Evolutionary conservation across 345 rosid genomes (phyloP), one percentile per base, ranked within the genome.

Genomic region (Gossypium rotundifolium): DNA sequence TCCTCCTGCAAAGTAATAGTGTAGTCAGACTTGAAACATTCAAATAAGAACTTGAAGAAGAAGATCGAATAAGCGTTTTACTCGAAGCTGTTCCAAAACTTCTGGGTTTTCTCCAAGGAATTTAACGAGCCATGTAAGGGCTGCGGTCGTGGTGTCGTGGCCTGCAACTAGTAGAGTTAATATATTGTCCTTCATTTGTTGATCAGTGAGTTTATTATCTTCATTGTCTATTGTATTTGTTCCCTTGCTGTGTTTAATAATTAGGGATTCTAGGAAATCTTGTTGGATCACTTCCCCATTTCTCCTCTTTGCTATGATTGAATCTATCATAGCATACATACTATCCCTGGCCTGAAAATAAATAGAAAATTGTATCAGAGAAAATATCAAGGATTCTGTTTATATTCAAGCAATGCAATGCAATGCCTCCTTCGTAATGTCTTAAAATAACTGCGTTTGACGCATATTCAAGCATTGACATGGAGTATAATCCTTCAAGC

Each of bases 61-160:
- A 7, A 4, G 3, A 10, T 67, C 61, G 13, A 70, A 45, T 40
- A 16, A 18, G 9, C 29, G 11, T 68, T 59, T 59, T 83, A 86
- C 91, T 61, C 91, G 75, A 73, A 88, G 91, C 75, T 80, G 67
- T 52, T 88, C 81, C 68, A 86, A 46, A 68, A 86, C 86, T 13
- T 40, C 45, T 11, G 89, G 87, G 73, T 85, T 90, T 76, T 88
- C 90, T 65, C 55, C 87, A 1, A 87, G 88, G 82, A 88, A 85
- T 65, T 88, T 86, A 75, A 84, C 60, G 78, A 86, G 77, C 89
- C 91, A 88, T 17, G 94, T 88, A 53, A 90, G 81, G 68, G 85
- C 91, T 58, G 94, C 88, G 13, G 90, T 86, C 3, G 90, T 90
- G 63, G 94, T 90, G 57, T 90, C 89, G 73, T 88, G 94, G 5